phyloP scores from a whole-genome alignment of 352 stramenopile genomes.

The Phytopythium oedochilum region DNA sequence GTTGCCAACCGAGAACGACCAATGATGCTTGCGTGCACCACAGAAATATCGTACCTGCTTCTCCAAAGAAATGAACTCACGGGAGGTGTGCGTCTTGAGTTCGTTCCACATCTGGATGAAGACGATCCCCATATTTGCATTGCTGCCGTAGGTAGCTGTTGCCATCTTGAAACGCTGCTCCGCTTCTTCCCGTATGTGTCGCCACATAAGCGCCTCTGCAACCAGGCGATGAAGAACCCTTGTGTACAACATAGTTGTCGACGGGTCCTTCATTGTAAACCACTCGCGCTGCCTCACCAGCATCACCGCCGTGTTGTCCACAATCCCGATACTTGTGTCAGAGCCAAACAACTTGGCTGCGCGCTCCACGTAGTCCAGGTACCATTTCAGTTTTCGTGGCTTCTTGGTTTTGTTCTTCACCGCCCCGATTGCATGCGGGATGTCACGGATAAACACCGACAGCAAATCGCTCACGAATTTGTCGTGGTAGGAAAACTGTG shows the following conservation, averaged over 20 bases:
- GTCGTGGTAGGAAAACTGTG: constrained; percentile 50
- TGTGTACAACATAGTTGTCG: constrained; percentile 37
- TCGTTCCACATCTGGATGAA: constrained; percentile 55
- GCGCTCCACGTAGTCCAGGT: constrained; percentile 54
- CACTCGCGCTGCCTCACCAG: constrained; percentile 45
- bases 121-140: constrained; percentile 21
- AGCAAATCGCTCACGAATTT: constrained; percentile 42
- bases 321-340: constrained; percentile 37
- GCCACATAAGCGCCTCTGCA: constrained; percentile 39
- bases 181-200: constrained; percentile 32
- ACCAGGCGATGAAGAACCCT: constrained; percentile 45
- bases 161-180: constrained; percentile 21
- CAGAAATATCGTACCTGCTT: constrained; percentile 47
- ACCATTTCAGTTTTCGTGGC: constrained; percentile 64
- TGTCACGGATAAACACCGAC: constrained; percentile 44
- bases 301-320: constrained; percentile 29
- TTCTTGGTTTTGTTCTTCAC: constrained; percentile 68
- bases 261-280: constrained; percentile 33
- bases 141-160: constrained; percentile 9
- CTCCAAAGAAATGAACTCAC: constrained; percentile 25
- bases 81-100: constrained; percentile 28
- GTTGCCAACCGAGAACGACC: constrained; percentile 52
- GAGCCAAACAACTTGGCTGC: constrained; percentile 34
- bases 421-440: constrained; percentile 41
- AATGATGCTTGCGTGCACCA: constrained; percentile 49